Conservation (phyloP, 2,329 filamentous ascomycete species). For the Tolypocladium nubicola region DNA sequence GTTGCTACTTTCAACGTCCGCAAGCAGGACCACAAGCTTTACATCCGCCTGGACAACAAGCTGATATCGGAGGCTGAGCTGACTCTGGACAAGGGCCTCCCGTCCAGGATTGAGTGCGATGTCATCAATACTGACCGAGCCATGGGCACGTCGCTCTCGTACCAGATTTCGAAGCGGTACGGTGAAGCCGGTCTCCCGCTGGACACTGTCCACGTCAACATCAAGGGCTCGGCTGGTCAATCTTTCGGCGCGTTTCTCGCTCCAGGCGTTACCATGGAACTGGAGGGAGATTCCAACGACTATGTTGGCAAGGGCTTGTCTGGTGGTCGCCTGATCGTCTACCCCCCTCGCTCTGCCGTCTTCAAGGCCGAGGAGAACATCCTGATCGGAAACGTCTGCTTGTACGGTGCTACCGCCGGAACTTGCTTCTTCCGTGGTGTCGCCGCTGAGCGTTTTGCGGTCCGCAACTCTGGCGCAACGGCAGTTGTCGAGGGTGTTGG, state of each 20-base stretch:
- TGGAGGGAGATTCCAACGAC: constrained; percentile 93
- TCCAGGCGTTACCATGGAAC: constrained; percentile 84
- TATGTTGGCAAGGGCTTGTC: constrained; percentile 95
- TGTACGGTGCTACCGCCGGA: constrained; percentile 87
- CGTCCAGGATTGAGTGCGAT: constrained; percentile 88
- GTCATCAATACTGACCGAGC: constrained; percentile 95
- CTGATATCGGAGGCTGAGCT: constrained; percentile 91
- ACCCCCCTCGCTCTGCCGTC: constrained; percentile 78
- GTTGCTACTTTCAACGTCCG: constrained; percentile 96
- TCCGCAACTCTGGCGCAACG: constrained; percentile 90
- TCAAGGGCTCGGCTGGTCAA: constrained; percentile 91
- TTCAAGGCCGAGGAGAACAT: constrained; percentile 97
- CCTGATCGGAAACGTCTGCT: constrained; percentile 84
- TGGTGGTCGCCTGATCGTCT: constrained; percentile 85
- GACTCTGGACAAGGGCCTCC: constrained; percentile 87
- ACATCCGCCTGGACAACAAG: constrained; percentile 92
- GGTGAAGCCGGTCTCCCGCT: constrained; percentile 81
- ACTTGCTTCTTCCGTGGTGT: constrained; percentile 96
- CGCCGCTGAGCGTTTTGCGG: constrained; percentile 90
- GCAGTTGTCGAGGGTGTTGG: constrained; percentile 95
- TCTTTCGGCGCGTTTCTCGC: constrained; percentile 93
- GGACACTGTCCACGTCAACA: constrained; percentile 92
- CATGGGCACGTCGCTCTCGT: constrained; percentile 86
- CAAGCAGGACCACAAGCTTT: constrained; percentile 92
- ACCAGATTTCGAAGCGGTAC: constrained; percentile 88